A percentile compares a stretch with the other conserved stretches of the same genome.
Evolutionary conservation across 2,329 filamentous ascomycete genomes (phyloP).

Genomic region (Aspergillus sp.): DNA sequence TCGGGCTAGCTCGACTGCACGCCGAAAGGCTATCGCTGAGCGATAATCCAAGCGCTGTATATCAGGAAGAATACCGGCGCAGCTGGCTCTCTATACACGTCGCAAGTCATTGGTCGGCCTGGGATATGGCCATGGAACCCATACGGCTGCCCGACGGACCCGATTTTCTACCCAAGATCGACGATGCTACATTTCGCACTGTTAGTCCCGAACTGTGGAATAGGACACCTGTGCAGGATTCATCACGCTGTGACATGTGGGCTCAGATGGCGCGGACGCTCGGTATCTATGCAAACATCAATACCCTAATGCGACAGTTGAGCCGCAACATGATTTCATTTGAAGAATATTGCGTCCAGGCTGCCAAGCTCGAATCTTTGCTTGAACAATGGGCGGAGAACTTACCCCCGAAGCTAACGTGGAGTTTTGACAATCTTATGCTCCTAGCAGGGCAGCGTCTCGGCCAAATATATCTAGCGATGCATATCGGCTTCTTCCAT

Average conservation of each 20-base stretch:
- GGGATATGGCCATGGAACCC: conserved; percentile 27
- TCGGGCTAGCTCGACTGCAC: conserved; percentile 27
- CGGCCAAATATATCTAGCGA: conserved; percentile 27
- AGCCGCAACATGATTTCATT: conserved; percentile 24
- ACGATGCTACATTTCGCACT: conserved; percentile 26
- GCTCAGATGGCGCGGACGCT: conserved; percentile 27
- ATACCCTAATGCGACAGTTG: conserved; percentile 20
- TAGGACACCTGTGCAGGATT: background rate
- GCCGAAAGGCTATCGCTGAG: conserved; percentile 23
- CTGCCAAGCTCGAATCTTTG: conserved; percentile 12
- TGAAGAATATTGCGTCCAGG: conserved; percentile 22
- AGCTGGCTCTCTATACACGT: conserved; percentile 28
- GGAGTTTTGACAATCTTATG: conserved; percentile 22
- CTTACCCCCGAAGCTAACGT: conserved; percentile 20
- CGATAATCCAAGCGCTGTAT: background rate
- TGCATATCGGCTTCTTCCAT: conserved; percentile 30
- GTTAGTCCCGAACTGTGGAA: conserved; percentile 14
- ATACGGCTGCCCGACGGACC: conserved; percentile 3
- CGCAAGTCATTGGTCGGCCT: conserved; percentile 27
- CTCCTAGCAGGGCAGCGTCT: conserved; percentile 20
- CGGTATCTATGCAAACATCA: conserved; percentile 25
- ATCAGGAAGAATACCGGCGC: conserved; percentile 24
- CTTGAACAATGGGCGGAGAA: conserved; percentile 23
- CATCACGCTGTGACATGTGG: conserved; percentile 27
- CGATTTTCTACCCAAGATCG: conserved; percentile 19